Evolutionary conservation across 1,284 basidiomycete species (phyloP).

Genomic region (Malassezia psittaci): DNA sequence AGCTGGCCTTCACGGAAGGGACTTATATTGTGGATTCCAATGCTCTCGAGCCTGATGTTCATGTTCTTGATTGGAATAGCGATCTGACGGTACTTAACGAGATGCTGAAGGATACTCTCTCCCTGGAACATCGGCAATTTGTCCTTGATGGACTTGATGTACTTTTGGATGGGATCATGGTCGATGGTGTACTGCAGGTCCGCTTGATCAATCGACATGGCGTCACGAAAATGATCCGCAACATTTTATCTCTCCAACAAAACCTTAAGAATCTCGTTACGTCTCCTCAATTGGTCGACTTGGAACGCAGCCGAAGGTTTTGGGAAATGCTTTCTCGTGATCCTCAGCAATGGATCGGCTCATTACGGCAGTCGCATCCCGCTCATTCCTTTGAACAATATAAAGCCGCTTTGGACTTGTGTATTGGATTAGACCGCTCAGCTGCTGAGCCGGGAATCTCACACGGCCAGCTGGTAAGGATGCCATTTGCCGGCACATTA

Average conservation of each 20-base stretch:
- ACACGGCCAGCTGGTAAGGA: not conserved
- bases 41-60: slow-evolving; percentile 76
- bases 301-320: slow-evolving; percentile 67
- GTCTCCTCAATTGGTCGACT: slow-evolving; percentile 55
- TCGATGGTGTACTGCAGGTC: slow-evolving; percentile 64
- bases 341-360: slow-evolving; percentile 9
- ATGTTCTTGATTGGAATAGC: slow-evolving; percentile 75
- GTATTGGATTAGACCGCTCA: slow-evolving; percentile 31
- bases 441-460: not conserved
- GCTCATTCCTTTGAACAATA: slow-evolving; percentile 26
- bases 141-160: slow-evolving; percentile 76
- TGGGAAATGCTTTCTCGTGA: slow-evolving; percentile 53
- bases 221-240: slow-evolving; percentile 76
- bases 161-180: slow-evolving; percentile 72
- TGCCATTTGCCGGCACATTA: slow-evolving; percentile 10
- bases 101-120: slow-evolving; percentile 35
- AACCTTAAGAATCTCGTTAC: slow-evolving; percentile 58
- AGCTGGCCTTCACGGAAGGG: slow-evolving; percentile 61
- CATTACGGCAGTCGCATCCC: not conserved
- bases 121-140: slow-evolving; percentile 54
- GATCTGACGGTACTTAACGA: slow-evolving; percentile 71
- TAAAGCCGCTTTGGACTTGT: slow-evolving; percentile 28
- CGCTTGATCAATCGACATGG: slow-evolving; percentile 66
- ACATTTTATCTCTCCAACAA: slow-evolving; percentile 84
- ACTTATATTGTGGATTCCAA: slow-evolving; percentile 55